These are phyloP conservation scores for Podospora sp. DNA, from an alignment of 495 filamentous ascomycete species.

Conservation along the genomic window DNA sequence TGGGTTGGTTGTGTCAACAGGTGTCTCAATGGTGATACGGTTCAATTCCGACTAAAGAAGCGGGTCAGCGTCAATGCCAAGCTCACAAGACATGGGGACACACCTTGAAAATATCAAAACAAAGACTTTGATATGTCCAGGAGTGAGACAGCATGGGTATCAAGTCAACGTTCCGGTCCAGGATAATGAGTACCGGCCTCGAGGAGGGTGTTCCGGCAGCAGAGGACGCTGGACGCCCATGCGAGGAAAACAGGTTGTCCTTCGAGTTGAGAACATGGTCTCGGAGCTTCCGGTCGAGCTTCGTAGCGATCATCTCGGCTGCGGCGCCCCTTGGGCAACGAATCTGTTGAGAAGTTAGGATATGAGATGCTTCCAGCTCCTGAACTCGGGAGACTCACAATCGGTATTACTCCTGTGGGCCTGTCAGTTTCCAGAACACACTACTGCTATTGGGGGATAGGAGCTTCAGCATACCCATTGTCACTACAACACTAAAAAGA, in stretches of 20 bases:
- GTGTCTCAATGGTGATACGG: slow-evolving; percentile 89
- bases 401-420: slow-evolving; percentile 74
- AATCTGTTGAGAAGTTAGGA: slow-evolving; percentile 48
- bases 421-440: slow-evolving; percentile 12
- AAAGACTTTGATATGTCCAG: slow-evolving; percentile 97
- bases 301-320: slow-evolving; percentile 90
- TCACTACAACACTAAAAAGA: slow-evolving; percentile 93
- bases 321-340: slow-evolving; percentile 88
- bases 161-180: slow-evolving; percentile 93
- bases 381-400: slow-evolving; percentile 41
- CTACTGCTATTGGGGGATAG: background rate
- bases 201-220: slow-evolving; percentile 61
- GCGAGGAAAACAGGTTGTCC: slow-evolving; percentile 81
- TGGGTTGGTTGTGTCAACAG: slow-evolving; percentile 73
- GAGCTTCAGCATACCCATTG: slow-evolving; percentile 69
- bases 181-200: slow-evolving; percentile 81
- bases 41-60: slow-evolving; percentile 60
- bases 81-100: no score
- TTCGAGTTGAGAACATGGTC: slow-evolving; percentile 98
- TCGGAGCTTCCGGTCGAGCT: slow-evolving; percentile 91
- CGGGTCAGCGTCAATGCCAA: background rate
- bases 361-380: background rate
- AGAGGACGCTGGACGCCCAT: slow-evolving; percentile 42
- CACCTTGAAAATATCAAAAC: slow-evolving; percentile 87
- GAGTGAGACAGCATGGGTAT: slow-evolving; percentile 99